Evolutionary conservation across 306 rosid genomes (phyloP).

Genomic region (Ziziphus jujuba): DNA sequence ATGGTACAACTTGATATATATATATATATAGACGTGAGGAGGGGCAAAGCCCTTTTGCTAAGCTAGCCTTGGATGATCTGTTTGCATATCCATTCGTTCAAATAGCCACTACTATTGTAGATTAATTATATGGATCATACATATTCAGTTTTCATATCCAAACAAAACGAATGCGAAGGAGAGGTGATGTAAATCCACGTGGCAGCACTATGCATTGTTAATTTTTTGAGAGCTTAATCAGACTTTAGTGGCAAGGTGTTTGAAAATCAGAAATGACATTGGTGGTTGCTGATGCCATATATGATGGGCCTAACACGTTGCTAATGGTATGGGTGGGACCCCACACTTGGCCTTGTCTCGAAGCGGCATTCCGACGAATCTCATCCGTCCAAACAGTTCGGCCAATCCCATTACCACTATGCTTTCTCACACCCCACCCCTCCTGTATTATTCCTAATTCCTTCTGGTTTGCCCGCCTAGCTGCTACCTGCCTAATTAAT

Average conservation of each 20-base stretch:
- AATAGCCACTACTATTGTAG: no score
- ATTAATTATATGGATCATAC: no score
- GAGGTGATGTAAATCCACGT: constrained; percentile 30
- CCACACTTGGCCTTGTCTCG: neutral
- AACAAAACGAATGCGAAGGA: neutral
- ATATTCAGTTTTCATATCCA: constrained; percentile 1
- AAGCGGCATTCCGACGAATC: constrained; percentile 24
- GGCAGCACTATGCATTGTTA: constrained; percentile 2
- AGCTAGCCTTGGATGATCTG: neutral
- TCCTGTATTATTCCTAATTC: neutral
- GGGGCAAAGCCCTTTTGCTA: no score
- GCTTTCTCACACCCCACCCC: no score
- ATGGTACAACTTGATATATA: constrained; percentile 27
- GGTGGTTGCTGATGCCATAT: constrained; percentile 29
- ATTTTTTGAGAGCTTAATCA: no score
- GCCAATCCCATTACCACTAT: neutral
- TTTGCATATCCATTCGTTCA: constrained; percentile 35
- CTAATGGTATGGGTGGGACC: constrained; percentile 21
- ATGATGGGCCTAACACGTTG: constrained; percentile 22
- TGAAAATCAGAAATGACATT: neutral
- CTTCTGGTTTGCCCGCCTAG: no score
- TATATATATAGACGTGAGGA: no score
- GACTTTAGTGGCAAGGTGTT: neutral
- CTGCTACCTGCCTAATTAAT: no score
- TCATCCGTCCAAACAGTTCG: constrained; percentile 18